Base-by-base conservation (phyloP, 1,139 yeast species). In the Hansenula sp. region DNA sequence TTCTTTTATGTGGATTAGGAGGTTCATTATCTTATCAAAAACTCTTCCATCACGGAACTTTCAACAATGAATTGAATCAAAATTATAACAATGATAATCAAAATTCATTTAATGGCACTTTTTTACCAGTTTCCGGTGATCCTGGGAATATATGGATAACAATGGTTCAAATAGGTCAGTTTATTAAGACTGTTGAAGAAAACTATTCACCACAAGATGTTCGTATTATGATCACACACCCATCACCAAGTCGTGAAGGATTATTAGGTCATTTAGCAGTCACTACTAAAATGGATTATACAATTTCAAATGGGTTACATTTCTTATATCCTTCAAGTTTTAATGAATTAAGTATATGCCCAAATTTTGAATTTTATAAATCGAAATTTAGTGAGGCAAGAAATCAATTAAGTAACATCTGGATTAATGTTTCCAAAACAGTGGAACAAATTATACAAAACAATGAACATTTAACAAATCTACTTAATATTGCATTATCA, bases 71-170 rank as follows among this genome's bases (percentile, higher is more conserved):
- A 8, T 27, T 41, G 13, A 41, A 41, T 24, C 25, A 21, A 15
- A 15, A 6, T 11, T 25, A 27, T n/a, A 9, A 19, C 3, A 19
- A 29, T 6, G 12, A 36, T 7, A 36, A 21, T 8, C 13, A 21
- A 9, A 10, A 12, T 13, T 12, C 16, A 12, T 8, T 36, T 2
- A 28, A 29, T 16, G 33, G 17, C n/a, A 13, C 44, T 21, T 44
- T 61, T 17, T 47, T 67, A 10, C 73, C 74, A 1, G 71, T 77
- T 30, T 77, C 83, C 18, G 95, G 95, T 0, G 84, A 82, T 49
- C 75, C 80, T 12, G 93, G 94, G 2, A 82, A 84, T 49, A 71
- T 84, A 48, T 86, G 95, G 95, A 75, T 84, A 28, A 81, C 87
- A 9, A 67, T 84, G 47, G 62, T 84, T 38, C 94, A 86, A 59